phyloP scores from a whole-genome alignment of 495 filamentous ascomycete species.

The Lasiosphaeriaceae sp. region DNA sequence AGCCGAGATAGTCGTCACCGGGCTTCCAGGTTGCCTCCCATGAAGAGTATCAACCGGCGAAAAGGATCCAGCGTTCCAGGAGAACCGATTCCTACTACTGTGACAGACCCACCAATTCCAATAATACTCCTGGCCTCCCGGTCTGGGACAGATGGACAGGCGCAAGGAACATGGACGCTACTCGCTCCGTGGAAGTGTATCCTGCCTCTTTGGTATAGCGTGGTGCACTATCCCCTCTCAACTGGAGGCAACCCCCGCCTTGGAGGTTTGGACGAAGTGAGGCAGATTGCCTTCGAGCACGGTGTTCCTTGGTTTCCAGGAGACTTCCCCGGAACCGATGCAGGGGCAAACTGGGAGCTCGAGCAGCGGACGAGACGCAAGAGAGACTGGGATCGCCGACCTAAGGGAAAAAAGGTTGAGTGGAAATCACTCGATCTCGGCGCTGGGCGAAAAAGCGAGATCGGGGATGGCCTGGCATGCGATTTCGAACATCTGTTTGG shows the following conservation, averaged over 20 bases:
- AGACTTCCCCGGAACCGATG: conserved; percentile 78
- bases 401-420: conserved; percentile 75
- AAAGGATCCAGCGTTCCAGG: conserved; percentile 66
- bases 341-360: conserved; percentile 74
- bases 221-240: conserved; percentile 83
- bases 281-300: conserved; percentile 82
- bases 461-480: conserved; percentile 81
- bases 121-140: conserved; percentile 65
- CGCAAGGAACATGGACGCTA: conserved; percentile 75
- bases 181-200: conserved; percentile 93
- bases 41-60: conserved; percentile 83
- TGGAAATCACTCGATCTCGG: conserved; percentile 76
- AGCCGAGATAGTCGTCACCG: conserved; percentile 57
- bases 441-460: conserved; percentile 70
- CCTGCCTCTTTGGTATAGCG: conserved; percentile 74
- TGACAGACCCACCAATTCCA: conserved; percentile 78
- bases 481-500: conserved; percentile 71
- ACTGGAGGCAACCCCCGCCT: conserved; percentile 75
- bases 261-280: conserved; percentile 73
- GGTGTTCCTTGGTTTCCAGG: conserved; percentile 79
- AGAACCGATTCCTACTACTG: conserved; percentile 50
- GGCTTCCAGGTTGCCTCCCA: conserved; percentile 65
- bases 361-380: conserved; percentile 58
- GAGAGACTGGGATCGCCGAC: conserved; percentile 69
- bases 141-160: conserved; percentile 36